These are phyloP conservation scores for Linderina pennispora DNA, from an alignment of 192 early-diverging fungal genomes.

Conservation along the genomic window DNA sequence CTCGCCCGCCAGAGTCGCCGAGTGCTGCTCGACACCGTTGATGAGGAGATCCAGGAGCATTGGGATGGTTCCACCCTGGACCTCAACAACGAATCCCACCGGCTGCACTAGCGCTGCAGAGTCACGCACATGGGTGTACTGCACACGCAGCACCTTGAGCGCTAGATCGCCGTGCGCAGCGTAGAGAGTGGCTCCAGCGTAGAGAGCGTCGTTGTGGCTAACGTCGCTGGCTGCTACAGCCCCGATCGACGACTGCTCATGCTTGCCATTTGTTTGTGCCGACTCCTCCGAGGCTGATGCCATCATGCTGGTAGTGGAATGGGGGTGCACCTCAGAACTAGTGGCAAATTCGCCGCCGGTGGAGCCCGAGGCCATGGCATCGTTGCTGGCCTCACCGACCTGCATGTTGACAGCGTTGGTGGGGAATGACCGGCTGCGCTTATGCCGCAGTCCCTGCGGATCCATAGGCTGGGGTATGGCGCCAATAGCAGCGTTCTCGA, in stretches of 20 bases:
- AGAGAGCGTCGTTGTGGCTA: slow-evolving; percentile 23
- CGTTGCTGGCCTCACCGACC: slow-evolving; percentile 1
- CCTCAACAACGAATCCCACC: slow-evolving; percentile 46
- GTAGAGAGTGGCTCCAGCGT: slow-evolving; percentile 32
- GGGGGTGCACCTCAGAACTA: too few species aligned
- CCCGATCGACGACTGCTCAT: too few species aligned
- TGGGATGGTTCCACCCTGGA: slow-evolving; percentile 58
- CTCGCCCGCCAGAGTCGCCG: slow-evolving; percentile 34
- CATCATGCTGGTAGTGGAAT: too few species aligned
- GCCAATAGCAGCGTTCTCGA: too few species aligned
- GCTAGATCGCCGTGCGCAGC: slow-evolving; percentile 41
- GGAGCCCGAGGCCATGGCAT: not conserved
- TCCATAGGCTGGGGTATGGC: slow-evolving; percentile 5
- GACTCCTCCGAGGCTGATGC: too few species aligned
- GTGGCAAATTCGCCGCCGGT: not conserved
- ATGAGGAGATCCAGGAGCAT: slow-evolving; percentile 53
- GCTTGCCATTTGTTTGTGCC: too few species aligned
- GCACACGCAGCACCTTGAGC: slow-evolving; percentile 37
- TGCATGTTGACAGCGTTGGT: slow-evolving; percentile 4
- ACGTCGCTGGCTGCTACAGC: slow-evolving; percentile 32
- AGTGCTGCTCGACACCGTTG: slow-evolving; percentile 49
- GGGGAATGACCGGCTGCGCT: slow-evolving; percentile 45
- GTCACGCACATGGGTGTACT: slow-evolving; percentile 13
- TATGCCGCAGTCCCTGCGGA: slow-evolving; percentile 21
- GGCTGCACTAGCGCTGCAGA: slow-evolving; percentile 2